Evolutionary conservation across 352 stramenopile genomes (phyloP), one percentile per base, ranked within the genome.

Genomic region (Hyaloperonospora arabidopsidis): DNA sequence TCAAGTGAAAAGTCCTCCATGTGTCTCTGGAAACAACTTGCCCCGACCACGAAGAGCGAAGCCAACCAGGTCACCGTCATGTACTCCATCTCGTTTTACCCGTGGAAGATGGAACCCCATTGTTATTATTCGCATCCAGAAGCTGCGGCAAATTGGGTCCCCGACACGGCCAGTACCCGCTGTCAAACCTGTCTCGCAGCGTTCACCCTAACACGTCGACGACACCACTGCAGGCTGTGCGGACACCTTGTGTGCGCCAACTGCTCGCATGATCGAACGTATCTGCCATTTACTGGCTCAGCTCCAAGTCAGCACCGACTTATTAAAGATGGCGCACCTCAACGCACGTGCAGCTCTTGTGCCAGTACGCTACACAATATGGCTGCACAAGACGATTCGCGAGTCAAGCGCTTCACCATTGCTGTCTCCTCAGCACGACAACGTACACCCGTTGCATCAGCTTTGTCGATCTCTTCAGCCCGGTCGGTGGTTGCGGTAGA

Each of bases 171-270:
- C 19, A 84, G 75, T 63, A 49, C 72, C 11, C 65, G 74, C 18
- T 90, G 80, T 63, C 74, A 83, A 53, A 76, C 83, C 45, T 89
- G 79, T 40, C 40, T 79, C 17, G 41, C 65, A 29, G 45, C 63
- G 0, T 89, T 89, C 47, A 76, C 70, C 10, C 54, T 89, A 5
- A 77, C 63, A 23, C 83, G 80, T 23, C 75, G 82, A 46, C 69
- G 82, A n/a, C 88, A 97, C 45, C 85, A 96, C 57, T 95, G 88
- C 51, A 76, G 87, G 3, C 54, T 87, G 23, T 92, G 79, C 14
- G 81, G 81, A 0, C 74, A 80, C 25, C 53, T 93, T 14, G 72
- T 86, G 45, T 90, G 79, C 56, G 76, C 75, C 29, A 68, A 82
- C 35, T 93, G 79, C 65, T 88, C 76, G 1, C 48, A 72, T 22